Evolutionary conservation across 805 yeast genomes (phyloP).

Genomic region (Cyberlindnera americana): DNA sequence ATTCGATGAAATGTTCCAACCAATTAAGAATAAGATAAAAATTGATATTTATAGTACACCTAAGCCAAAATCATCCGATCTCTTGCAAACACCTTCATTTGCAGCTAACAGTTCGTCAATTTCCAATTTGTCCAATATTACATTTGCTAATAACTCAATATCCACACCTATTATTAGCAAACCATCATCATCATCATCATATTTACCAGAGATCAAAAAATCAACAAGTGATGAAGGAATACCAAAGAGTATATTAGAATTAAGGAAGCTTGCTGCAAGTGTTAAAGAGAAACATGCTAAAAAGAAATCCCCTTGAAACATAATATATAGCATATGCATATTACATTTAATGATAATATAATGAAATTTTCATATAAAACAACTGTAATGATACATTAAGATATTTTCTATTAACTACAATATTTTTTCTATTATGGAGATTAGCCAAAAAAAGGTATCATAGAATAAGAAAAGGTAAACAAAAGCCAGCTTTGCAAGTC

Average conservation of each 20-base stretch:
- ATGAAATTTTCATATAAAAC: neutral
- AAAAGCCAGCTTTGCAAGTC: too few species aligned
- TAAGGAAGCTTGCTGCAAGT: constrained; percentile 24
- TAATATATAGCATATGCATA: neutral
- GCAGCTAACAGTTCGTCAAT: constrained; percentile 23
- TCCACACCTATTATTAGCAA: constrained; percentile 15
- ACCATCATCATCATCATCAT: constrained; percentile 1
- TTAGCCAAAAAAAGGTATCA: too few species aligned
- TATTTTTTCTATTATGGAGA: too few species aligned
- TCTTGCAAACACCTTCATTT: constrained; percentile 28
- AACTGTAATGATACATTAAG: neutral
- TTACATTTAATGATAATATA: neutral
- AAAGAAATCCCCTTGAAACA: constrained; percentile 1
- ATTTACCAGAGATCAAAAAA: too few species aligned
- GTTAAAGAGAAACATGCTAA: constrained; percentile 24
- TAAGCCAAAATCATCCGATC: constrained; percentile 29
- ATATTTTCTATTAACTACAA: neutral
- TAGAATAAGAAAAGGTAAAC: too few species aligned
- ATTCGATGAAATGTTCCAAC: constrained; percentile 13
- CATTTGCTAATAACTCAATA: constrained; percentile 22
- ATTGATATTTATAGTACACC: constrained; percentile 27
- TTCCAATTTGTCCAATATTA: constrained; percentile 25
- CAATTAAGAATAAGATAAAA: constrained; percentile 15
- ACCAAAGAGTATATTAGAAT: constrained; percentile 24
- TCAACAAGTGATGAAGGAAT: constrained; percentile 7